Conservation (phyloP, 1,284 basidiomycete genomes). For the Uromyces viciae-fabae region DNA sequence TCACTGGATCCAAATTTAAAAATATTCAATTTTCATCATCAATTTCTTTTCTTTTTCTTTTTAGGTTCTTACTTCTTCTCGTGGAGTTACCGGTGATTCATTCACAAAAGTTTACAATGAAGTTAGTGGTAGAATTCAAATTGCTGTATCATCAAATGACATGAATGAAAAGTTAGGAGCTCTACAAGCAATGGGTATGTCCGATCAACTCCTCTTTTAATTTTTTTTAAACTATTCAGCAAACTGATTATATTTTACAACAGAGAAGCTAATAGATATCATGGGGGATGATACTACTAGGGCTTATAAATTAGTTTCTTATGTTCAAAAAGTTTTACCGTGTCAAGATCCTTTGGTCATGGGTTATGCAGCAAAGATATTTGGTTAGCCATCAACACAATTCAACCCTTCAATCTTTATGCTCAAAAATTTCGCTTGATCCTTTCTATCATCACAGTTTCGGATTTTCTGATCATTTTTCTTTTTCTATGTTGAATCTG, state of each 20-base stretch:
- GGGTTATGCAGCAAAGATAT: conserved; percentile 53
- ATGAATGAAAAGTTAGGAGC: conserved; percentile 46
- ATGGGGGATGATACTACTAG: conserved; percentile 51
- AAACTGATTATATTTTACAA: neutral
- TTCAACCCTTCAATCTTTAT: neutral
- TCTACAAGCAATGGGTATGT: conserved; percentile 45
- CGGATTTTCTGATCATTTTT: neutral
- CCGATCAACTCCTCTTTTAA: neutral
- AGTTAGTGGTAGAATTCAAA: conserved; percentile 44
- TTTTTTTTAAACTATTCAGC: neutral
- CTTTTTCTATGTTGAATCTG: neutral
- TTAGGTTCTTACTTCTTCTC: conserved; percentile 42
- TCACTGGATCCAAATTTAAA: neutral
- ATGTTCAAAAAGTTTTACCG: conserved; percentile 52
- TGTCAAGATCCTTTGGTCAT: conserved; percentile 53
- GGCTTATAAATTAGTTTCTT: conserved; percentile 51
- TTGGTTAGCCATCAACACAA: conserved; percentile 46
- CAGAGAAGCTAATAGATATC: conserved; percentile 44
- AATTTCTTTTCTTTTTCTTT: neutral
- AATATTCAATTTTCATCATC: neutral
- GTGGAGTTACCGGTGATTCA: conserved; percentile 44
- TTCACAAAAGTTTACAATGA: conserved; percentile 46
- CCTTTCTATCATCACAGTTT: no score
- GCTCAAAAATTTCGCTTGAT: no score
- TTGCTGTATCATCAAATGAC: conserved; percentile 43